These are phyloP conservation scores for Alternaria brassicicola DNA, from an alignment of 2,329 filamentous ascomycete genomes.

Conservation along the genomic window DNA sequence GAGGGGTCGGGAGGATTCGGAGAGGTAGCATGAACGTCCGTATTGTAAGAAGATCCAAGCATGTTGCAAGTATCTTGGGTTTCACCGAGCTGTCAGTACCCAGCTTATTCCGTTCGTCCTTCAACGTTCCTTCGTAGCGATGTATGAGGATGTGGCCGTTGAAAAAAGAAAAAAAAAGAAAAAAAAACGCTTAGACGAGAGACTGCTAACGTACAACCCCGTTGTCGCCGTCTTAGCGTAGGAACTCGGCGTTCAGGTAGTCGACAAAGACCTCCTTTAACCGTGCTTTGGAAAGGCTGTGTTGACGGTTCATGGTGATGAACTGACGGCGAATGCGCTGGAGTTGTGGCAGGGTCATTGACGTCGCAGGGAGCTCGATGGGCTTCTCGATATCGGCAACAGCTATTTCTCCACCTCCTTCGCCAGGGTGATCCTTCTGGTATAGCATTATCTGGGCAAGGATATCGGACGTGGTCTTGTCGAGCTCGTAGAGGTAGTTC, in stretches of 20 bases:
- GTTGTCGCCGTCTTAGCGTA: conserved; percentile 28
- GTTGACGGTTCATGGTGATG: conserved; percentile 73
- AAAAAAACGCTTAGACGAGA: conserved; percentile 9
- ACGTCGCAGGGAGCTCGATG: conserved; percentile 69
- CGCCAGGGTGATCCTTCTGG: conserved; percentile 67
- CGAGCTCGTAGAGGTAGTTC: conserved; percentile 80
- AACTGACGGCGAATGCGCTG: conserved; percentile 80
- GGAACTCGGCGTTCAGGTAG: conserved; percentile 48
- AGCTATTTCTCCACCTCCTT: conserved; percentile 64
- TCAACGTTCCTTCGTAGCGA: neutral
- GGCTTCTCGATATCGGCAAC: conserved; percentile 61
- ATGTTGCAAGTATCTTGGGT: neutral
- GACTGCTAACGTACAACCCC: conserved; percentile 3
- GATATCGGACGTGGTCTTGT: conserved; percentile 78
- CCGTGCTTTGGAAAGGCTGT: conserved; percentile 54
- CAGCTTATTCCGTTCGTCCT: neutral
- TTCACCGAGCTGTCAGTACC: neutral
- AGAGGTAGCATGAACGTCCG: neutral
- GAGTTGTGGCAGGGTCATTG: conserved; percentile 73
- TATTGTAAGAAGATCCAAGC: neutral
- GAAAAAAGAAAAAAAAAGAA: too few relatives aligned
- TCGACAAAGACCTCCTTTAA: conserved; percentile 49
- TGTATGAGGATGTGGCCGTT: neutral
- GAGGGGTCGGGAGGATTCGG: conserved; percentile 18
- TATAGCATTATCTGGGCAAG: conserved; percentile 72